Base-by-base conservation (phyloP, 768 basidiomycete genomes). In the Tricholoma matsutake region DNA sequence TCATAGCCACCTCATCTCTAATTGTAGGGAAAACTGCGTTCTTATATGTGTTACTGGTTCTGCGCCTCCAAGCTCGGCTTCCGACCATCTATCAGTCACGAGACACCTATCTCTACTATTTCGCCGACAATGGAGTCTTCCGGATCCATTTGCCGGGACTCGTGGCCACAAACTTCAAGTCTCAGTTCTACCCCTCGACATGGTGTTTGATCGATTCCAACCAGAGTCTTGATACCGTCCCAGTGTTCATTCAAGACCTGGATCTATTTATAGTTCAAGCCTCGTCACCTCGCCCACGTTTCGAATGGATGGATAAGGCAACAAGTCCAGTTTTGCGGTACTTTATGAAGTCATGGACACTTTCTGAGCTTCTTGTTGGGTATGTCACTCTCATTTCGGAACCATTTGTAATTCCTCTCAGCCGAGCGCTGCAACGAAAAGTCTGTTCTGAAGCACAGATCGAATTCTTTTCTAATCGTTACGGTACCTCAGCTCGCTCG, bases 161-260 rank as follows among this genome's bases (percentile, higher is more conserved):
- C 14, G 14, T 51, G 5, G 49, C 61, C 47, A 60, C 55, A 47
- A 28, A 57, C 29, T 57, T 62, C 57, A 51, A 34, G 55, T 53
- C 47, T 59, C 57, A 20, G 53, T 35, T 63, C 56, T 22, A 59
- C 39, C 47, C 14, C n/a, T 62, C 54, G 31, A 62, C 57, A 51
- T 62, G 64, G 61, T 64, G 61, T 62, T 62, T 62, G 55, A 60
- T 61, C 41, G 57, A 62, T 62, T 64, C 52, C 20, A 64, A 62
- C 57, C 52, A 55, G 49, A 59, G 29, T 35, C 31, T 64, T 45
- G 20, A 57, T 47, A 56, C 37, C 7, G 60, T 61, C 41, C 60
- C 57, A 54, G 43, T 49, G 22, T 58, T 64, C 52, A 58, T 61
- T 58, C 56, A 47, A 61, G 60, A 61, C 45, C 54, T 58, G 29